phyloP scores from a whole-genome alignment of 2,329 filamentous ascomycete genomes.

The Cercospora nicotianae region DNA sequence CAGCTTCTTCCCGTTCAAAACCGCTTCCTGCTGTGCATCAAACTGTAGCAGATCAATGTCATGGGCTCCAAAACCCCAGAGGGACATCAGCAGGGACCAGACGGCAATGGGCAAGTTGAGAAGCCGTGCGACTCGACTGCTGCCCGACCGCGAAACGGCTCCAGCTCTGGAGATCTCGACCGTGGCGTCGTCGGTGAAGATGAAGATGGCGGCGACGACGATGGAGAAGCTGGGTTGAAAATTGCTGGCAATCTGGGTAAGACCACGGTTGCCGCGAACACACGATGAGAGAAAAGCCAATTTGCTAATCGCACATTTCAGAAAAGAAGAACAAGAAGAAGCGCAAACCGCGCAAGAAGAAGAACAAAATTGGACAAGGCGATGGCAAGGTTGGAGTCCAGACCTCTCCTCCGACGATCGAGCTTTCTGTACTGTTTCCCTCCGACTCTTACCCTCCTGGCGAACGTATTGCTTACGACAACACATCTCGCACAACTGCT shows the following conservation, averaged over 20 bases:
- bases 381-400: background rate
- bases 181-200: constrained; percentile 17
- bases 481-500: constrained; percentile 73
- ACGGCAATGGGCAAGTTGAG: constrained; percentile 33
- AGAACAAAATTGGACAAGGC: background rate
- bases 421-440: constrained; percentile 66
- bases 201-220: constrained; percentile 25
- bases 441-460: constrained; percentile 68
- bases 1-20: background rate
- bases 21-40: background rate
- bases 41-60: constrained; percentile 8
- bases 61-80: constrained; percentile 46
- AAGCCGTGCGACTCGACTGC: constrained; percentile 7
- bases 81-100: constrained; percentile 36
- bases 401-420: constrained; percentile 1
- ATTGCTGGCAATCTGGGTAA: constrained; percentile 2
- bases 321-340: constrained; percentile 21
- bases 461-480: constrained; percentile 79
- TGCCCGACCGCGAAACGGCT: background rate
- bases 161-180: background rate
- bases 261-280: background rate
- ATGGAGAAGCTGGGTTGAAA: constrained; percentile 18
- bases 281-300: background rate
- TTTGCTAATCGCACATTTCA: constrained; percentile 12
- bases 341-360: constrained; percentile 24